Evolutionary conservation across 352 stramenopile genomes (phyloP).

Genomic region (Phytophthora niederhauseri): DNA sequence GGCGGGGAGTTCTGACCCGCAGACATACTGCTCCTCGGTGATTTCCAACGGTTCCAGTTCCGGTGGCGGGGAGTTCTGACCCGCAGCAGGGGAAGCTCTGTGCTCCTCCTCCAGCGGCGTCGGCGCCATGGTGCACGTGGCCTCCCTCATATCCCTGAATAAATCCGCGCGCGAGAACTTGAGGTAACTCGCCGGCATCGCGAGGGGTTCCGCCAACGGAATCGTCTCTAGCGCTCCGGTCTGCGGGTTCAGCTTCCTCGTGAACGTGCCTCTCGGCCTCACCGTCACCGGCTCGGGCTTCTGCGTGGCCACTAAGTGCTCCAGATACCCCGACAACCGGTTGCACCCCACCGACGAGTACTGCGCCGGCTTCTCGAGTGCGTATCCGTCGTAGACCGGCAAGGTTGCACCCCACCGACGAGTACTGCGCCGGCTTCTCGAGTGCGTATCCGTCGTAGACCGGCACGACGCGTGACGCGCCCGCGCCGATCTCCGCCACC

Average conservation of each 20-base stretch:
- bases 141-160: slow-evolving; percentile 82
- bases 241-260: slow-evolving; percentile 48
- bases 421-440: slow-evolving; percentile 78
- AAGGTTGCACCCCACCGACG: too few relatives aligned
- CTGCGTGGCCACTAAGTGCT: slow-evolving; percentile 57
- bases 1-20: slow-evolving; percentile 27
- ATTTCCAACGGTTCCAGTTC: slow-evolving; percentile 26
- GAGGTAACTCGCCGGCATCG: slow-evolving; percentile 73
- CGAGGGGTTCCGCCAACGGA: slow-evolving; percentile 41
- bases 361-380: slow-evolving; percentile 78
- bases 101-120: slow-evolving; percentile 56
- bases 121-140: slow-evolving; percentile 49
- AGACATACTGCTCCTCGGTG: slow-evolving; percentile 56
- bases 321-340: slow-evolving; percentile 72
- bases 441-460: slow-evolving; percentile 93
- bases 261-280: slow-evolving; percentile 72
- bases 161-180: slow-evolving; percentile 74
- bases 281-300: slow-evolving; percentile 48
- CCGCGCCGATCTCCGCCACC: slow-evolving; percentile 90
- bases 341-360: slow-evolving; percentile 80
- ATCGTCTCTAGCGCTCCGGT: slow-evolving; percentile 66
- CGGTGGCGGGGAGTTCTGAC: slow-evolving; percentile 23
- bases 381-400: slow-evolving; percentile 92
- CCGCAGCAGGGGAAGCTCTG: slow-evolving; percentile 30
- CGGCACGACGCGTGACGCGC: slow-evolving; percentile 84